Evolutionary conservation across 2,329 filamentous ascomycete genomes (phyloP).

Genomic region (Scleromitrula shiraiana): DNA sequence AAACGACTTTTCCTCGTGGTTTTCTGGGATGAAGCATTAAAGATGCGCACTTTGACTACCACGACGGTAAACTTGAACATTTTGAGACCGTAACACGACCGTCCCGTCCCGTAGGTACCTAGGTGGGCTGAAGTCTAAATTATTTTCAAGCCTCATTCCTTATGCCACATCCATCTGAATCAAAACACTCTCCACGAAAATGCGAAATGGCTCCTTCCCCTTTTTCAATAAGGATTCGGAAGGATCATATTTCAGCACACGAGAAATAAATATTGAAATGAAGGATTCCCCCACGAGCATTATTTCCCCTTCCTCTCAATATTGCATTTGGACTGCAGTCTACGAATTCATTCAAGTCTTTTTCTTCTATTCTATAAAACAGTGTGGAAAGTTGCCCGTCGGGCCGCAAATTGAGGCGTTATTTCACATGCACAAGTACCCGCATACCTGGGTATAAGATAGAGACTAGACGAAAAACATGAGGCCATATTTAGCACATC

Average conservation of each 20-base stretch:
- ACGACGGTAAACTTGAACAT: slow-evolving; percentile 3
- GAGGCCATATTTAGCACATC: background rate
- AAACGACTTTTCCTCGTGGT: slow-evolving; percentile 6
- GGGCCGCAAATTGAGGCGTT: no score
- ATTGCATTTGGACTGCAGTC: background rate
- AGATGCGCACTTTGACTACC: slow-evolving; percentile 4
- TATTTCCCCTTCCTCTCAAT: background rate
- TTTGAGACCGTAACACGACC: slow-evolving; percentile 6
- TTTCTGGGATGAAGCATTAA: slow-evolving; percentile 4
- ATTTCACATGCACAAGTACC: background rate
- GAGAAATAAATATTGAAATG: background rate
- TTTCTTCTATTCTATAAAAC: no score
- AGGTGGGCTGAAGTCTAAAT: slow-evolving; percentile 2
- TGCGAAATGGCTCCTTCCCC: background rate
- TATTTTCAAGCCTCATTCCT: background rate
- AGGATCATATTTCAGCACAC: background rate
- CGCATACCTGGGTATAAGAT: background rate
- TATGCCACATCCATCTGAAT: background rate
- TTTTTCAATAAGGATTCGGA: background rate
- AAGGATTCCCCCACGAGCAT: background rate
- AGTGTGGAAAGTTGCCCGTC: no score
- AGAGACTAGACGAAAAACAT: background rate
- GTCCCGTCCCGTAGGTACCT: slow-evolving; percentile 7
- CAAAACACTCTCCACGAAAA: slow-evolving; percentile 4
- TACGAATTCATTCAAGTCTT: background rate